These are phyloP conservation scores for Liriodendron chinense DNA, from an alignment of 164 flowering plant species.

Conservation along the genomic window DNA sequence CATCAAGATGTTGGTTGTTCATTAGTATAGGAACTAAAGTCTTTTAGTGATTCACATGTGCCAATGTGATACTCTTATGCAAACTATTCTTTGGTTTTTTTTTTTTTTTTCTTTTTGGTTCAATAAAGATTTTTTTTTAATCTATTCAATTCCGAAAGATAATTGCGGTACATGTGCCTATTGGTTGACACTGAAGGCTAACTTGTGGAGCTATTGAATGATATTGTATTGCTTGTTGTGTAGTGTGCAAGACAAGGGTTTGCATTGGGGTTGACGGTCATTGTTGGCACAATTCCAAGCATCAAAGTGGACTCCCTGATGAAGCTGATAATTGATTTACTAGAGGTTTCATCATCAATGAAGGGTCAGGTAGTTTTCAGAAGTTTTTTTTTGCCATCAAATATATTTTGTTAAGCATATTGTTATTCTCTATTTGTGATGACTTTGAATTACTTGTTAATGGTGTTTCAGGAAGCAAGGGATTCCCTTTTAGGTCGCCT, in stretches of 20 bases:
- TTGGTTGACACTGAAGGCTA: conserved; percentile 1
- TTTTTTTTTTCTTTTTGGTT: no score
- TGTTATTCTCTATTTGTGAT: not conserved
- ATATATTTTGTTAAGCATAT: not conserved
- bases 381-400: not conserved
- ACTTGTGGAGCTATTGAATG: not conserved
- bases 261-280: conserved; percentile 71
- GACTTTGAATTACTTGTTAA: conserved; percentile 9
- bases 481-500: conserved; percentile 88
- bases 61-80: no score
- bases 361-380: conserved; percentile 81
- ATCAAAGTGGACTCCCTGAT: conserved; percentile 61
- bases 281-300: conserved; percentile 41
- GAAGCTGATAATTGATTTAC: conserved; percentile 57
- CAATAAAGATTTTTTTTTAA: no score
- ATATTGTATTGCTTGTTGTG: conserved; percentile 24
- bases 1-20: no score
- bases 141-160: not conserved
- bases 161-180: not conserved
- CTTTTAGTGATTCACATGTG: no score
- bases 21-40: no score
- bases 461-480: conserved; percentile 64
- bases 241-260: conserved; percentile 99
- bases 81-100: no score
- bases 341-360: conserved; percentile 89